These are phyloP conservation scores for Saturnispora quitensis DNA, from an alignment of 805 yeast genomes.

Conservation along the genomic window DNA sequence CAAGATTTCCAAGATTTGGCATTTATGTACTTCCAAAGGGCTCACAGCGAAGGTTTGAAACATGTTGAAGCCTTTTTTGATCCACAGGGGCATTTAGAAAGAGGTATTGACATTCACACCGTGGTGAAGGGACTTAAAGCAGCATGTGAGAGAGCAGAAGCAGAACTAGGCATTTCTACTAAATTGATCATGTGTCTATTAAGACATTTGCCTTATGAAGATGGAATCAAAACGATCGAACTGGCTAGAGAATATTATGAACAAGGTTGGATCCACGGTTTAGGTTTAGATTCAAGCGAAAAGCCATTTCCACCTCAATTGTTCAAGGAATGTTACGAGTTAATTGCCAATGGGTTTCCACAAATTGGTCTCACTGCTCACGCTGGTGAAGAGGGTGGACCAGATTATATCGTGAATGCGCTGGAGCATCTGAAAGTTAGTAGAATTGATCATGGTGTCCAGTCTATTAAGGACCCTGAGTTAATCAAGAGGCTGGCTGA, in stretches of 20 bases:
- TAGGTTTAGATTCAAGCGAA: slow-evolving; percentile 80
- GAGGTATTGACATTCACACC: slow-evolving; percentile 50
- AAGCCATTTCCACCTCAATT: slow-evolving; percentile 67
- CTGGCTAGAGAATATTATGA: slow-evolving; percentile 42
- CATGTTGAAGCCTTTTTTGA: slow-evolving; percentile 79
- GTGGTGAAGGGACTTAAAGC: slow-evolving; percentile 59
- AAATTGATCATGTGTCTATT: slow-evolving; percentile 75
- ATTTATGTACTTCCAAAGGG: slow-evolving; percentile 59
- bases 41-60: slow-evolving; percentile 45
- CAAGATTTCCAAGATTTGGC: slow-evolving; percentile 72
- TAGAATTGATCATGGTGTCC: slow-evolving; percentile 77
- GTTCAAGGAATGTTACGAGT: slow-evolving; percentile 53
- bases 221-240: slow-evolving; percentile 50
- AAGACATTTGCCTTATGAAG: slow-evolving; percentile 59
- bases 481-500: slow-evolving; percentile 50
- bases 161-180: slow-evolving; percentile 52
- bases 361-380: slow-evolving; percentile 67
- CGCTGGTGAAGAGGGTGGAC: slow-evolving; percentile 86
- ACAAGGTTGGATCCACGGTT: slow-evolving; percentile 56
- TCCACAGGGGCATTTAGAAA: slow-evolving; percentile 73
- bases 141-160: slow-evolving; percentile 56
- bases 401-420: slow-evolving; percentile 52
- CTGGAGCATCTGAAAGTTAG: slow-evolving; percentile 51
- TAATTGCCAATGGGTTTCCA: slow-evolving; percentile 39
- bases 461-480: slow-evolving; percentile 45